Percentiles rank a stretch among this genome's conserved stretches.
Evolutionary conservation across 805 yeast species (phyloP).

Genomic region (Candida railenensis): DNA sequence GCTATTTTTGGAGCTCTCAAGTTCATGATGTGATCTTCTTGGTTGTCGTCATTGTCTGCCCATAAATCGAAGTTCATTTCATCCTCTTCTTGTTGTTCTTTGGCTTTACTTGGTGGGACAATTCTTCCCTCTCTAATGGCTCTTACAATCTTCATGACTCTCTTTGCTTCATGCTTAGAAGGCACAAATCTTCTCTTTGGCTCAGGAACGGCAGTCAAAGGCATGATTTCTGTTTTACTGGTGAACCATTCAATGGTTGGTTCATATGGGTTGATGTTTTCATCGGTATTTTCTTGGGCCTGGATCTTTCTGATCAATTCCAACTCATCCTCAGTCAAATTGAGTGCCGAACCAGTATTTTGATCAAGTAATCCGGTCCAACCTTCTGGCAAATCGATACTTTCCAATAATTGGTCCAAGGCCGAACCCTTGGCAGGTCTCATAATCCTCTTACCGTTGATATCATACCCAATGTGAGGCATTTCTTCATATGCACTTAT

Average conservation of each 20-base stretch:
- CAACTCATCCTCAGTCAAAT: conserved; percentile 81
- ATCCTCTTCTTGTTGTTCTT: conserved; percentile 51
- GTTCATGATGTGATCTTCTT: conserved; percentile 81
- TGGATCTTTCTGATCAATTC: conserved; percentile 86
- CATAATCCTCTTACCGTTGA: conserved; percentile 97
- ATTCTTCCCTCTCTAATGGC: conserved; percentile 97
- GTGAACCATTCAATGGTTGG: conserved; percentile 97
- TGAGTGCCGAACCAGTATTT: conserved; percentile 80
- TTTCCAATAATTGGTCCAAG: conserved; percentile 81
- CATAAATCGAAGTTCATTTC: conserved; percentile 71
- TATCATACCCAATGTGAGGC: conserved; percentile 97
- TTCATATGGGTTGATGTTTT: conserved; percentile 80
- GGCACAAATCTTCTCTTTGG: conserved; percentile 97
- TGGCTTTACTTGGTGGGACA: conserved; percentile 64
- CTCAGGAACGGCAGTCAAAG: conserved; percentile 90
- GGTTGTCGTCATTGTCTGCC: conserved; percentile 56
- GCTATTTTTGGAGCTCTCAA: conserved; percentile 92
- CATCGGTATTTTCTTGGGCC: conserved; percentile 80
- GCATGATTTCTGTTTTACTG: conserved; percentile 79
- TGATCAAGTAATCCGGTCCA: conserved; percentile 97
- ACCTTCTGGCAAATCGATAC: conserved; percentile 94
- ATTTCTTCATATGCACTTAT: conserved; percentile 90
- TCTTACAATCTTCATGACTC: conserved; percentile 92
- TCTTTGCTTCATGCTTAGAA: conserved; percentile 93
- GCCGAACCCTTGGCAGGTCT: conserved; percentile 98